phyloP scores from a whole-genome alignment of 768 basidiomycete species.

The Russula sp. region DNA sequence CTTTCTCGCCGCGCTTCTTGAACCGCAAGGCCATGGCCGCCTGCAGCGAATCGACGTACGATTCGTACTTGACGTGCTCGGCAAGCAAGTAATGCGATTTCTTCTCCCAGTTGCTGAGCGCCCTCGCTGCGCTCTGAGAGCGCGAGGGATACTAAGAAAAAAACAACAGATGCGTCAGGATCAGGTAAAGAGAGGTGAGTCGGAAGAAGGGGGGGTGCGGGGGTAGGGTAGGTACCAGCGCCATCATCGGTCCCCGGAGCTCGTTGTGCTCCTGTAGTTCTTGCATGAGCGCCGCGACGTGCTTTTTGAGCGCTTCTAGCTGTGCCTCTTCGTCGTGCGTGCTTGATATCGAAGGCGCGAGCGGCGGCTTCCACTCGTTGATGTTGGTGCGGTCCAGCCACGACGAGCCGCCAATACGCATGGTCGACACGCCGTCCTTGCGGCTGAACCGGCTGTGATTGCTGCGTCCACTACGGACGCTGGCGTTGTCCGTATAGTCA shows the following conservation, averaged over 20 bases:
- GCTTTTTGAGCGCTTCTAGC: slow-evolving; percentile 80
- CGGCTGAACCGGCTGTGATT: slow-evolving; percentile 67
- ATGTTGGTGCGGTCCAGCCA: slow-evolving; percentile 72
- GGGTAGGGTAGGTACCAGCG: slow-evolving; percentile 47
- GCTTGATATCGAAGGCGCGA: slow-evolving; percentile 78
- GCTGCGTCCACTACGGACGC: slow-evolving; percentile 71
- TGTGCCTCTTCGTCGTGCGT: slow-evolving; percentile 90
- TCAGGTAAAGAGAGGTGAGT: not conserved
- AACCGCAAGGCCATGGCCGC: slow-evolving; percentile 77
- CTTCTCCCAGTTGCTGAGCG: slow-evolving; percentile 87
- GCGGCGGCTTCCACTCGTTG: slow-evolving; percentile 92
- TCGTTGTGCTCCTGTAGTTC: slow-evolving; percentile 84
- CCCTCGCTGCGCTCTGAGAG: slow-evolving; percentile 65
- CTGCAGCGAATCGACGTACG: slow-evolving; percentile 88
- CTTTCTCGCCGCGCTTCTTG: slow-evolving; percentile 88
- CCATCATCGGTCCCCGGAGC: slow-evolving; percentile 73
- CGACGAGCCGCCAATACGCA: slow-evolving; percentile 63
- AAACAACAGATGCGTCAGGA: slow-evolving; percentile 9
- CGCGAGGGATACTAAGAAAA: slow-evolving; percentile 68
- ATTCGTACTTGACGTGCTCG: slow-evolving; percentile 94
- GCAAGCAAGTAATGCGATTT: slow-evolving; percentile 84
- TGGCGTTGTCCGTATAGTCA: slow-evolving; percentile 58
- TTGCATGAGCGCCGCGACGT: slow-evolving; percentile 65
- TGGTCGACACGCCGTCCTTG: slow-evolving; percentile 60
- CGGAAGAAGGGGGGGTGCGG: not conserved